phyloP scores from a whole-genome alignment of 148 eudicot species.

The Polygonum aviculare region DNA sequence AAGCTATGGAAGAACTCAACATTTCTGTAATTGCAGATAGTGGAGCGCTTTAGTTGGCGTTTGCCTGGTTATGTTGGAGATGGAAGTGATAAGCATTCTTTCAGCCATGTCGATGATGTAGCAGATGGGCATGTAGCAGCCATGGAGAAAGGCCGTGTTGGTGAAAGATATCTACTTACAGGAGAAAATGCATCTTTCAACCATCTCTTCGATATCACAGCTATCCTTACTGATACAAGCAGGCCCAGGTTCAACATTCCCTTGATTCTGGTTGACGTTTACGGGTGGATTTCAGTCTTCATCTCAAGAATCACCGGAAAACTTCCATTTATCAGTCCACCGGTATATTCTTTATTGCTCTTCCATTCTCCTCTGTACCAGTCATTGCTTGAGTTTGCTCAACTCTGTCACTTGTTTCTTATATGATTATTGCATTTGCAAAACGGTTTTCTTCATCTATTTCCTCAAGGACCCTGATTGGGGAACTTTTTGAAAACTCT shows the following conservation, averaged over 20 bases:
- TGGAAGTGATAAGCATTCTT: constrained; percentile 55
- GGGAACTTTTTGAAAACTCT: no score
- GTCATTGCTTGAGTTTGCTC: neutral
- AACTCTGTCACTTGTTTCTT: neutral
- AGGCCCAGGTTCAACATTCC: constrained; percentile 60
- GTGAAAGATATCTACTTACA: constrained; percentile 85
- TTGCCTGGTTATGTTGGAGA: constrained; percentile 78
- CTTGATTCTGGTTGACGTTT: constrained; percentile 37
- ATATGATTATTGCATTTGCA: neutral
- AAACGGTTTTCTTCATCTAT: no score
- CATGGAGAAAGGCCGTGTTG: constrained; percentile 56
- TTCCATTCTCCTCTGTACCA: neutral
- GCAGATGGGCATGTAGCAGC: constrained; percentile 78
- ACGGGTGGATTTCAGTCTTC: constrained; percentile 64
- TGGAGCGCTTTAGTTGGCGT: constrained; percentile 76
- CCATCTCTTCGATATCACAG: constrained; percentile 64
- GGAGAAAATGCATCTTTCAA: constrained; percentile 94
- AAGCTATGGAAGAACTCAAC: neutral
- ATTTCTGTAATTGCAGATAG: constrained; percentile 31
- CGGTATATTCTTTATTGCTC: constrained; percentile 36
- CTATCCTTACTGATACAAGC: constrained; percentile 50
- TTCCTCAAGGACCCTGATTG: no score
- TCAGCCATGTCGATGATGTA: constrained; percentile 86
- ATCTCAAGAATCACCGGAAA: constrained; percentile 63
- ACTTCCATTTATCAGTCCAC: constrained; percentile 82